Conservation (phyloP, 1,284 basidiomycete species). For the Chalciporus sp. region DNA sequence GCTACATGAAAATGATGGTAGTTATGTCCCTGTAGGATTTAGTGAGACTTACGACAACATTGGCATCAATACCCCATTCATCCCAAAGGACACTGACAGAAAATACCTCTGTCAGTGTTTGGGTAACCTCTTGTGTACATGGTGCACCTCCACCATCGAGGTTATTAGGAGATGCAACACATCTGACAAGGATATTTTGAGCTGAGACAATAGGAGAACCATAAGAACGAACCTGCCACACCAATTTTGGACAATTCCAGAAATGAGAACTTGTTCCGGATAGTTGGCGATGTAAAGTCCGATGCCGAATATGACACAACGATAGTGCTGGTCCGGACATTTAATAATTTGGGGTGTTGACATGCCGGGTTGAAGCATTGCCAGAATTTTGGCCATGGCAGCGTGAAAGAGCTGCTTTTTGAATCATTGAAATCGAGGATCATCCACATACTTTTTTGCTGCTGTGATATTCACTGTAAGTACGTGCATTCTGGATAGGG, state of each 20-base stretch:
- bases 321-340: too few relatives aligned
- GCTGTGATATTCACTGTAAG: background rate
- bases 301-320: too few relatives aligned
- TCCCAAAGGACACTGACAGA: background rate
- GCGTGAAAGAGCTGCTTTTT: too few relatives aligned
- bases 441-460: background rate
- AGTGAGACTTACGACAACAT: background rate
- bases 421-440: background rate
- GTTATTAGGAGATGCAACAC: background rate
- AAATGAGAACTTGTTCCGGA: background rate
- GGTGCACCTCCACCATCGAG: constrained; percentile 3
- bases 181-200: background rate
- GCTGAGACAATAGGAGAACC: too few relatives aligned
- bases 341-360: background rate
- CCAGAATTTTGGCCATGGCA: too few relatives aligned
- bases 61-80: background rate
- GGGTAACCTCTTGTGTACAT: background rate
- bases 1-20: too few relatives aligned
- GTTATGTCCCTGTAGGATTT: too few relatives aligned
- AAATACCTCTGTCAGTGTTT: background rate
- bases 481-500: background rate
- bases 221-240: constrained; percentile 1
- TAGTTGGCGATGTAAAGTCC: constrained; percentile 9
- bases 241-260: background rate
- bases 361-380: too few relatives aligned